Evolutionary conservation across 164 flowering plant species (phyloP).

Genomic region (Nymphaea colorata): DNA sequence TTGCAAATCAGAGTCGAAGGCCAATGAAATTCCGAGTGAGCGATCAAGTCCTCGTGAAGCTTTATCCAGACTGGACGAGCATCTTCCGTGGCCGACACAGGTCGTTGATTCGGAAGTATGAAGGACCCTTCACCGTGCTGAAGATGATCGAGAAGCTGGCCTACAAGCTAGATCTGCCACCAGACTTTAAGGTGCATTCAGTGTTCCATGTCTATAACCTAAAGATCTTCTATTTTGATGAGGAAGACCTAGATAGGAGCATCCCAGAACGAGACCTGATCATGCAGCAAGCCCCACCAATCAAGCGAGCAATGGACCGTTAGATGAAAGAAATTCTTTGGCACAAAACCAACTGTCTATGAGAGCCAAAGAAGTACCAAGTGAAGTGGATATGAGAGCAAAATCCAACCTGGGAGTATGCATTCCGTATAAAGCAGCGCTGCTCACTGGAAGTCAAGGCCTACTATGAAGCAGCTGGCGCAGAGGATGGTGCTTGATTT

Average conservation of each 20-base stretch:
- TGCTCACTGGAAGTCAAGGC: too few relatives aligned
- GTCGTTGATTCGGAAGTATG: background rate
- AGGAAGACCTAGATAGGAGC: background rate
- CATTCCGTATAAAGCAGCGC: too few relatives aligned
- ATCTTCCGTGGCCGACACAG: background rate
- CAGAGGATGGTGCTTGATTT: too few relatives aligned
- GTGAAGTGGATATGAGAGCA: too few relatives aligned
- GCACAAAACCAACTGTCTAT: too few relatives aligned
- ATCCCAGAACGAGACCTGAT: background rate
- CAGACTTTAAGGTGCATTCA: background rate
- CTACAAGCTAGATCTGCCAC: background rate
- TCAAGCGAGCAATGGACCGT: too few relatives aligned
- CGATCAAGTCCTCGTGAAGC: background rate
- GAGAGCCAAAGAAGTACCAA: too few relatives aligned
- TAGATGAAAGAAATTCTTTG: too few relatives aligned
- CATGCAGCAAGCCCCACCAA: too few relatives aligned
- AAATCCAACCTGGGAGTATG: too few relatives aligned
- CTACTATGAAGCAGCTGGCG: too few relatives aligned
- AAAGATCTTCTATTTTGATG: background rate
- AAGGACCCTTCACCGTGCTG: background rate
- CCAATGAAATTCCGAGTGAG: background rate
- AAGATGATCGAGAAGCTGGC: background rate
- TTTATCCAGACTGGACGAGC: background rate
- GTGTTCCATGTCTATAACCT: background rate
- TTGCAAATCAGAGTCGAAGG: background rate